phyloP scores from a whole-genome alignment of 1,284 basidiomycete species.

The Takashimella koratensis region DNA sequence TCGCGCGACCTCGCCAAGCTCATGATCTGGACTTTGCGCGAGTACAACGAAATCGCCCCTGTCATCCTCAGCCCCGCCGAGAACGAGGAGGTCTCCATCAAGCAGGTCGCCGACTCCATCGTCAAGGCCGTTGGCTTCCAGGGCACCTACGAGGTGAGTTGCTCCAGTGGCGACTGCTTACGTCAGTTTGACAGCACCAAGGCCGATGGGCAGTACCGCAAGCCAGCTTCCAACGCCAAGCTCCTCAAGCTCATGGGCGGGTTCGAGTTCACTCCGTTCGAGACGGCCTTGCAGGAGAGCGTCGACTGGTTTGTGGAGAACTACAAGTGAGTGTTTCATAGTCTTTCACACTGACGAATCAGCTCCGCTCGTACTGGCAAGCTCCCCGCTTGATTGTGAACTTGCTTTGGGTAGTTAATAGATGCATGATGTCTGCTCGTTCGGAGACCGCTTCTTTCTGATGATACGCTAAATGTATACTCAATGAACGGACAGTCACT shows the following conservation, averaged over 20 bases:
- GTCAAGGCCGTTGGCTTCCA: conserved; percentile 73
- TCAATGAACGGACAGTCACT: no score
- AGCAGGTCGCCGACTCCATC: conserved; percentile 74
- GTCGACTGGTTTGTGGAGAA: conserved; percentile 77
- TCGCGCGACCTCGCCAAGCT: conserved; percentile 87
- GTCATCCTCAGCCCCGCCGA: conserved; percentile 65
- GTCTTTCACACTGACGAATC: no score
- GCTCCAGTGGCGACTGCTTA: conserved; percentile 43
- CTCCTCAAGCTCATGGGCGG: conserved; percentile 58
- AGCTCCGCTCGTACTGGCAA: no score
- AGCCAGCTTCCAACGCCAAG: conserved; percentile 88
- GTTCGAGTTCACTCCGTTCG: conserved; percentile 83
- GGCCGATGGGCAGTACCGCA: conserved; percentile 83
- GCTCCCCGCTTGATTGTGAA: no score
- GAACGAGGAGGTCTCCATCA: conserved; percentile 84
- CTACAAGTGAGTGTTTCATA: no score
- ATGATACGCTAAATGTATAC: no score
- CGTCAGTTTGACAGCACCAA: conserved; percentile 46
- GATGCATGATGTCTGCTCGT: no score
- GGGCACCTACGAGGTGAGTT: no score
- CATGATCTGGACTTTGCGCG: conserved; percentile 84
- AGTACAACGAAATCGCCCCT: conserved; percentile 83
- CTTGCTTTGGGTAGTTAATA: no score
- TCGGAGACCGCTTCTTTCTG: no score
- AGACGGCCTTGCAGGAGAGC: conserved; percentile 64